phyloP scores from a whole-genome alignment of 1,284 basidiomycete species.

The Phaffia rhodozyma region DNA sequence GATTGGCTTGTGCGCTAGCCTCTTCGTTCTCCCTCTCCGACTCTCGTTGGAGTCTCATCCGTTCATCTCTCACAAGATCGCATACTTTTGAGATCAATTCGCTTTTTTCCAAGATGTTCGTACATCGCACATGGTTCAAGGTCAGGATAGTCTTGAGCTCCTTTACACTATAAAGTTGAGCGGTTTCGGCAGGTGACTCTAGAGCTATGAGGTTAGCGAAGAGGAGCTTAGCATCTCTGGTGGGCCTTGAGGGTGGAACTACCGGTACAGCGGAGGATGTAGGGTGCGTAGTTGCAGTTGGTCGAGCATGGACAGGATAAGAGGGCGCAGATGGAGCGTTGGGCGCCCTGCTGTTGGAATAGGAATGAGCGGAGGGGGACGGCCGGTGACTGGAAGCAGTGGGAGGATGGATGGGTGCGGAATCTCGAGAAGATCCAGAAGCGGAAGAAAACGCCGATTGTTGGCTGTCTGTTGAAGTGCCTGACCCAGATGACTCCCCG shows the following conservation, averaged over 20 bases:
- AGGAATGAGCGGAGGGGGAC: background rate
- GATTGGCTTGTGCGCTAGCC: background rate
- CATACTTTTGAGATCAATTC: slow-evolving; percentile 10
- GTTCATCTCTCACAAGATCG: background rate
- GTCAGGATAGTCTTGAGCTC: slow-evolving; percentile 13
- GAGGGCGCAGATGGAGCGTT: background rate
- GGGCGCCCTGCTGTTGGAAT: background rate
- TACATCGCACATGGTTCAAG: slow-evolving; percentile 7
- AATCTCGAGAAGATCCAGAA: background rate
- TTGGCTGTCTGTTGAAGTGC: background rate
- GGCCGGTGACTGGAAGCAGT: background rate
- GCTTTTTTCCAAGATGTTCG: slow-evolving; percentile 8
- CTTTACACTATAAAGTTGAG: background rate
- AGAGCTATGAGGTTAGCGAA: slow-evolving; percentile 2
- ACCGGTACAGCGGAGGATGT: background rate
- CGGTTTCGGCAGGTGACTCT: background rate
- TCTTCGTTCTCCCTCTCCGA: slow-evolving; percentile 5
- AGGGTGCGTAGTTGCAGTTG: background rate
- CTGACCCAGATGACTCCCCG: background rate
- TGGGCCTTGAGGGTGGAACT: background rate
- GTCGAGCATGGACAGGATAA: slow-evolving; percentile 1
- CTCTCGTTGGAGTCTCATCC: background rate
- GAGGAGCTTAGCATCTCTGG: background rate
- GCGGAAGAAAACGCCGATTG: background rate
- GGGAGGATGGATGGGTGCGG: background rate